These are phyloP conservation scores for Eucalyptus urophylla DNA, from an alignment of 345 rosid species.

Conservation along the genomic window DNA sequence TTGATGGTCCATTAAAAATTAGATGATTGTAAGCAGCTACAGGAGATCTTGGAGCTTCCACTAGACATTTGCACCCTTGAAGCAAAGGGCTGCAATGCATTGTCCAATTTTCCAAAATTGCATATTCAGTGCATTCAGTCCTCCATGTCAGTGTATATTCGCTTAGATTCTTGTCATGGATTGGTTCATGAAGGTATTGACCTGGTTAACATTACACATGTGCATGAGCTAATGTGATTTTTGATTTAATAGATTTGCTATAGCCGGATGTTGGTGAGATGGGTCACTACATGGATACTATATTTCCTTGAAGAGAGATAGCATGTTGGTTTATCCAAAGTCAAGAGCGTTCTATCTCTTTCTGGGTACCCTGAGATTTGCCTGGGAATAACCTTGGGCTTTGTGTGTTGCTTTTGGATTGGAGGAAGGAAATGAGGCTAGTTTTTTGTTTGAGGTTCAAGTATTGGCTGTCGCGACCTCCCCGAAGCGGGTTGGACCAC, in stretches of 20 bases:
- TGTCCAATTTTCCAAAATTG: not conserved
- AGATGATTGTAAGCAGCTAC: not conserved
- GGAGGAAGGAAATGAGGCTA: too few relatives aligned
- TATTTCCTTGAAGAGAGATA: not conserved
- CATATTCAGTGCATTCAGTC: not conserved
- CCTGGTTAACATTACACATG: not conserved
- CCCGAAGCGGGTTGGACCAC: too few relatives aligned
- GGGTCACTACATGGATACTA: not conserved
- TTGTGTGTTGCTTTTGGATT: too few relatives aligned
- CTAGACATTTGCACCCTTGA: not conserved
- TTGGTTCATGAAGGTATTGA: too few relatives aligned
- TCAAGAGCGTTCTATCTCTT: not conserved
- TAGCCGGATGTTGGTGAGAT: not conserved
- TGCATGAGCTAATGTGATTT: not conserved
- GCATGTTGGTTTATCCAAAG: not conserved
- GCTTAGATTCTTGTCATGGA: too few relatives aligned
- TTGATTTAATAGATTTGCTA: not conserved
- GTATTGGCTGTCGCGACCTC: too few relatives aligned
- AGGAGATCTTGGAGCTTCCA: not conserved
- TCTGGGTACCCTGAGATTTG: too few relatives aligned
- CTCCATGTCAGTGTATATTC: not conserved
- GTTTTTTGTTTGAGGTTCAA: too few relatives aligned
- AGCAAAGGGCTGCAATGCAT: not conserved
- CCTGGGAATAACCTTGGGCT: too few relatives aligned
- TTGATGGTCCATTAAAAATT: not conserved